phyloP scores from a whole-genome alignment of 2,329 filamentous ascomycete species.

The Biscogniauxia sp. region DNA sequence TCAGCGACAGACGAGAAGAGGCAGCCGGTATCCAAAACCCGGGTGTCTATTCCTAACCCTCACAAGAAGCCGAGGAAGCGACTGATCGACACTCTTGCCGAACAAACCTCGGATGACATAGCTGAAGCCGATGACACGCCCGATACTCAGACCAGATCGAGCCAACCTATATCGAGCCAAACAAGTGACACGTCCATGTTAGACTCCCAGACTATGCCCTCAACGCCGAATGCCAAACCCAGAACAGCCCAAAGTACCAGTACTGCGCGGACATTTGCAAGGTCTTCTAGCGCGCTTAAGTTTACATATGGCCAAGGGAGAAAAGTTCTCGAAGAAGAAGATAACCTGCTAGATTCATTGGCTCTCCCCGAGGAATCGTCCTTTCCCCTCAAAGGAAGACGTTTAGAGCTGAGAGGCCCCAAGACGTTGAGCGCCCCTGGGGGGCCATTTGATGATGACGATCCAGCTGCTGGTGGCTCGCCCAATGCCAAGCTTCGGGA shows the following conservation, averaged over 20 bases:
- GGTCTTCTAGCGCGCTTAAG: constrained; percentile 31
- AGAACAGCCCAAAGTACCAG: constrained; percentile 18
- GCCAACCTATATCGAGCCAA: constrained; percentile 20
- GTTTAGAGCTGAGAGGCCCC: constrained; percentile 29
- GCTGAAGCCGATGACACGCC: constrained; percentile 16
- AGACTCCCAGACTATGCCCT: constrained; percentile 20
- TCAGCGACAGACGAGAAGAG: constrained; percentile 9
- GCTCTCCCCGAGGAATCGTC: constrained; percentile 25
- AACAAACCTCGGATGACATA: constrained; percentile 26
- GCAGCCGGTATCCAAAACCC: constrained; percentile 7
- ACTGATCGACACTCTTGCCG: constrained; percentile 30
- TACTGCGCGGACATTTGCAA: constrained; percentile 26
- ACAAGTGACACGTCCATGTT: constrained; percentile 18
- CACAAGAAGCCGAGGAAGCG: constrained; percentile 27
- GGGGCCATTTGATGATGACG: constrained; percentile 38
- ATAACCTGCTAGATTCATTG: constrained; percentile 29
- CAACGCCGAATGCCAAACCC: constrained; percentile 24
- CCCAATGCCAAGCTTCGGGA: constrained; percentile 55
- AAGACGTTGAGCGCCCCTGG: constrained; percentile 20
- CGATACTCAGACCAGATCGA: constrained; percentile 18
- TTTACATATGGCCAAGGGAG: constrained; percentile 33
- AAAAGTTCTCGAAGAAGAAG: constrained; percentile 32
- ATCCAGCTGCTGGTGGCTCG: constrained; percentile 39
- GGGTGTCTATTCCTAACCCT: constrained; percentile 5
- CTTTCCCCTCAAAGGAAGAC: constrained; percentile 27